Evolutionary conservation across 371 early-diverging fungal genomes (phyloP).

Genomic region (Umbelopsis sp.): DNA sequence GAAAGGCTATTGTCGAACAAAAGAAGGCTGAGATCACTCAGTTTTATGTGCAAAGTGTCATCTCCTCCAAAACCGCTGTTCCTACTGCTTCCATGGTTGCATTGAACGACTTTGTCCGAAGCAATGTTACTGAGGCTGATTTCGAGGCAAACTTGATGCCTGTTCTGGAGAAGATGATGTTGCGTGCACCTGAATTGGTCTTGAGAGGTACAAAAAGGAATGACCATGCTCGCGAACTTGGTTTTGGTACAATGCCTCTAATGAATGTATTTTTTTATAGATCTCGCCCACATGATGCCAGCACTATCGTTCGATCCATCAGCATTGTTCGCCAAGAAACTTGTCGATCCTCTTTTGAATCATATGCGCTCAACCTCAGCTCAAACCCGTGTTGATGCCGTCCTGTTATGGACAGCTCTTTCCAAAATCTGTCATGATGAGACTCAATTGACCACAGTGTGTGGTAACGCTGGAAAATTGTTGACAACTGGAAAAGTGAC

Average conservation of each 20-base stretch:
- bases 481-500: slow-evolving; percentile 61
- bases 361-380: slow-evolving; percentile 74
- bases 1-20: slow-evolving; percentile 36
- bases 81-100: slow-evolving; percentile 55
- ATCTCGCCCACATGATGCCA: slow-evolving; percentile 49
- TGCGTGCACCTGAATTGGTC: slow-evolving; percentile 88
- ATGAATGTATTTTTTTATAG: slow-evolving; percentile 34
- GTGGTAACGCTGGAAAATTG: slow-evolving; percentile 59
- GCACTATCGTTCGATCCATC: slow-evolving; percentile 68
- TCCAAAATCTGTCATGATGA: slow-evolving; percentile 50
- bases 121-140: slow-evolving; percentile 52
- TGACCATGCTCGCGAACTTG: neutral
- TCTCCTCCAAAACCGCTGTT: slow-evolving; percentile 61
- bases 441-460: slow-evolving; percentile 58
- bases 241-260: no score
- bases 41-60: slow-evolving; percentile 64
- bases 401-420: slow-evolving; percentile 62
- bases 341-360: slow-evolving; percentile 66
- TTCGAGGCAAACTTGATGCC: slow-evolving; percentile 60
- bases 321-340: slow-evolving; percentile 62
- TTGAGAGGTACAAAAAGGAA: slow-evolving; percentile 58
- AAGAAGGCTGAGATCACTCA: slow-evolving; percentile 49
- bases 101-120: slow-evolving; percentile 62
- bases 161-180: slow-evolving; percentile 73
- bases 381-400: slow-evolving; percentile 57